Evolutionary conservation across 2,329 filamentous ascomycete genomes (phyloP), one percentile per base, ranked within the genome.

Genomic region (Thielaviopsis cerberus): DNA sequence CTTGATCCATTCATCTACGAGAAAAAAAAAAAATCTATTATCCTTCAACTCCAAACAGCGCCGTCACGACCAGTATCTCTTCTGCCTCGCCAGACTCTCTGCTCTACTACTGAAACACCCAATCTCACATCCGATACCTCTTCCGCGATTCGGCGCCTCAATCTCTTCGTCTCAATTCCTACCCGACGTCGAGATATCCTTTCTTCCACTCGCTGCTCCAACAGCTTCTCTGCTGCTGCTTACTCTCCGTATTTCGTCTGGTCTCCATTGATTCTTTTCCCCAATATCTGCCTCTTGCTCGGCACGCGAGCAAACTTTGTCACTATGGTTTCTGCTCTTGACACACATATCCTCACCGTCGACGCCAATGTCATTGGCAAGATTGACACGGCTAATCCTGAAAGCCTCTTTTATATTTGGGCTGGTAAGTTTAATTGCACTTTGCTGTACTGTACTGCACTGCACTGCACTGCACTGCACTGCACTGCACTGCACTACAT

Each of bases 361-460:
- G 89, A 96, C 74, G 83, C 88, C 63, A 87, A 85, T 68, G 85
- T 91, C 65, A 90, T 98, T 69, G 87, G 92, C 76, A 88, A 94
- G 70, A 88, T 97, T 67, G 90, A 97, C 72, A 95, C 91, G 1
- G 80, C 85, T 64, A 94, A 94, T 70, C 84, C 88, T 26, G 88
- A 94, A 72, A 94, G 90, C 68, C 81, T 97, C 55, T 94, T 92
- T 73, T 90, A 87, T 75, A 94, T 97, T 81, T 95, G 90, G 89
- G 91, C 88, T 70, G 88, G 89, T 94, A 73, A 79, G 86, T 77
- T 50, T n/a, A 61, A 57, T 37, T 30, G n/a, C 7, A 11, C n/a
- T 34, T n/a, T 41, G n/a, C 1, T n/a, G 15, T 4, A 13, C 34
- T n/a, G 15, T 41, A 11, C 4, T 34, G 30, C 8, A 8, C 8